Evolutionary conservation across 176 grass and related monocot species (phyloP), one percentile per base, ranked within the genome.

Genomic region (Puya raimondii): DNA sequence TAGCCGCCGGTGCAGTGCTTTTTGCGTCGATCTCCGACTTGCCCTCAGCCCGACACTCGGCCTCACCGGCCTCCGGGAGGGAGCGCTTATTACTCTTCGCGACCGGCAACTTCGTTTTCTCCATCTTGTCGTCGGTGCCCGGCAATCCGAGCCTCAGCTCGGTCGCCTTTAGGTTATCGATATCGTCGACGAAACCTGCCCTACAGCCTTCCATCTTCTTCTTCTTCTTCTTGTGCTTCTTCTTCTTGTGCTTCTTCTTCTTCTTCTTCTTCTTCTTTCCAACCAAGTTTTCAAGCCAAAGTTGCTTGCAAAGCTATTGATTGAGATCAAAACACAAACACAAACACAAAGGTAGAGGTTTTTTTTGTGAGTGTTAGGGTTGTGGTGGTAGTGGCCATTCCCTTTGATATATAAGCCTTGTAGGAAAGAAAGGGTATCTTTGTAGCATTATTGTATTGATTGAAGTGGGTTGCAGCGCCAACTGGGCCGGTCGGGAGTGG

Each of bases 121-220:
- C 63, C 0, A 49, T 23, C 27, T 64, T 70, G n/a, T 73, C 88
- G 21, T 73, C 85, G 9, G 70, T 81, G 10, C 93, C 93, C 22
- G 93, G 93, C 71, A 97, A 78, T 51, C 93, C 93, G 4, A 97
- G 93, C 84, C 86, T 81, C 54, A 97, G 82, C 86, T 97, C 93
- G 2, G 93, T 97, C 4, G 84, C 93, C 79, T 75, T 97, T 8
- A 91, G 71, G 82, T 82, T 84, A 51, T 86, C 91, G 17, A 81
- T 54, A 65, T 80, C 80, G 64, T 50, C 64, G 14, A 66, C 69
- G 22, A 16, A 80, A 66, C 80, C 78, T 22, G 50, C 80, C 49
- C 65, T 73, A 14, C 66, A 49, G 47, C 15, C 82, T 47, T 80
- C 91, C 91, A 87, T 86, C 50, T 68, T 76, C 49, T 2, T 26